These are phyloP conservation scores for Durio zibethinus DNA, from an alignment of 345 rosid species.

Conservation along the genomic window DNA sequence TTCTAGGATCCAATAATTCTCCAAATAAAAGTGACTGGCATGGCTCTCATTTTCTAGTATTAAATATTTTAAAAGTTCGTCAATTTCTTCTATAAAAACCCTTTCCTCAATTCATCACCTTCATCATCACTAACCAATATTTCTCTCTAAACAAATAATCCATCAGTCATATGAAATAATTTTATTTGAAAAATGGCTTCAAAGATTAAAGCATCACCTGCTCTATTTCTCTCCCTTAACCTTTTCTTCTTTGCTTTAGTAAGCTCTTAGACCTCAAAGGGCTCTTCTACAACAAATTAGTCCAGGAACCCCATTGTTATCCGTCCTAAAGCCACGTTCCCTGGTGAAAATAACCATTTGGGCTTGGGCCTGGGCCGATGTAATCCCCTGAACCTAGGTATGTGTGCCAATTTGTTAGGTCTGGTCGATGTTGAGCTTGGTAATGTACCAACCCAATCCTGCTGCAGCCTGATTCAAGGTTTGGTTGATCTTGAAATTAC, in stretches of 20 bases:
- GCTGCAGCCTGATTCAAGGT: slow-evolving; percentile 41
- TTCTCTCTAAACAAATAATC: too few relatives aligned
- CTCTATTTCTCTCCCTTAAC: too few relatives aligned
- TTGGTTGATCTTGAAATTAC: slow-evolving; percentile 54
- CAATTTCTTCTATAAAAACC: too few relatives aligned
- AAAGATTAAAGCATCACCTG: background rate
- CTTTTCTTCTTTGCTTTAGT: background rate
- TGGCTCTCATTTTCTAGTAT: too few relatives aligned
- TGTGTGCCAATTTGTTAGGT: background rate
- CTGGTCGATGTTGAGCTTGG: background rate
- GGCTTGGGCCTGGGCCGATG: background rate
- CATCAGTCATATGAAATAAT: too few relatives aligned
- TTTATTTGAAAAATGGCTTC: background rate
- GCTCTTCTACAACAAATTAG: background rate
- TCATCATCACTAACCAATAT: background rate
- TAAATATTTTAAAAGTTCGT: too few relatives aligned
- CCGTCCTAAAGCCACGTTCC: too few relatives aligned
- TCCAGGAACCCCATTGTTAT: background rate
- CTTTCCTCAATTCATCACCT: background rate
- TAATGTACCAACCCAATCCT: background rate
- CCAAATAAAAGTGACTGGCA: too few relatives aligned
- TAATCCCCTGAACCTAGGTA: background rate
- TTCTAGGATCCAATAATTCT: too few relatives aligned
- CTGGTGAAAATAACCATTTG: background rate
- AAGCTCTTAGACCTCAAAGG: background rate